Evolutionary conservation across 768 basidiomycete genomes (phyloP), one percentile per base, ranked within the genome.

Genomic region (Tulasnella sp.): DNA sequence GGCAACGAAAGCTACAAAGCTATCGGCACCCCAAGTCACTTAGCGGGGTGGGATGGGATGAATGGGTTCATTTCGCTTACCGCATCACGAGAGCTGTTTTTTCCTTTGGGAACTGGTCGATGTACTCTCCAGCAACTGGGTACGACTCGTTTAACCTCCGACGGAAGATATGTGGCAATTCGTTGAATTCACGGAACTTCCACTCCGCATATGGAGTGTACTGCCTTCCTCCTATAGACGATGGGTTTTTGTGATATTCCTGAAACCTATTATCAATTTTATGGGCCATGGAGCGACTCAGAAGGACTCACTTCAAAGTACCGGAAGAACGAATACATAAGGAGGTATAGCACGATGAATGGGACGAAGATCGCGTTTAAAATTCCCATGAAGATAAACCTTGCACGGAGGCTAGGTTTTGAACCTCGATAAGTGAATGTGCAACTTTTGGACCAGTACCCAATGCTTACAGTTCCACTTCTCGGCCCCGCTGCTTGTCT

Each of bases 181-280:
- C 96, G 68, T 99, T 99, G 76, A 97, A 99, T 69, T 99, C 96
- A 58, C 96, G 80, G 68, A 98, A 98, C 68, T 97, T 98, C 96
- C 96, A 99, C 62, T 90, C 84, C 3, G 93, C 93, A 61, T 87
- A 93, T 0, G 84, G 86, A 0, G 96, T 99, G 67, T 98, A 99
- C 58, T 87, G 80, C 30, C 96, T 83, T 10, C 86, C 83, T 38
- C 92, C 87, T 50, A 98, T 91, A 1, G 91, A 84, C 0, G 96
- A 97, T 1, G 94, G 96, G 67, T 98, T 92, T 71, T 94, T 94
- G 79, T 91, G 94, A 67, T 97, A 98, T 77, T 99, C 93, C 96
- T 99, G 65, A 15, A 51, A 44, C 53, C 10, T 2, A 9, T 22
- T 24, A 1, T 19, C 12, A 17, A 17, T 22, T 49, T n/a, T 48